Evolutionary conservation across 805 yeast genomes (phyloP), one percentile per base, ranked within the genome.

Genomic region (Ogataea nonfermentans): DNA sequence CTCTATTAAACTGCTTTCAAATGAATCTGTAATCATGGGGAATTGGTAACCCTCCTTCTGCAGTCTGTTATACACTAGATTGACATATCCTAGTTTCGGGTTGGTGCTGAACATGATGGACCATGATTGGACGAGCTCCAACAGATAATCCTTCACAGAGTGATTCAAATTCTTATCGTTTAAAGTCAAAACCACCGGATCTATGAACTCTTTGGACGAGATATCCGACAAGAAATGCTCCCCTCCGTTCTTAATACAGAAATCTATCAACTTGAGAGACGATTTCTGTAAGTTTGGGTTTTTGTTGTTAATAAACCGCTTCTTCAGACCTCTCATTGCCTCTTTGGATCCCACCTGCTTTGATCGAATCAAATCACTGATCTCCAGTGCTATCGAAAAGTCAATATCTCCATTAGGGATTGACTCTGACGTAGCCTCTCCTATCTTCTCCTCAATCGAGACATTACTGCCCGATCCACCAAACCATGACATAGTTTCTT

Each of bases 201-300:
- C 96, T 66, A 89, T 74, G 49, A 91, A 91, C 59, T 91, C 97
- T 47, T 88, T 78, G 8, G 90, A 74, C 24, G 91, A 77, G 22
- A 90, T 70, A 53, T 88, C 96, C 14, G 67, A 70, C 15, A 91
- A 69, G 53, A 93, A 90, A 52, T 87, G 95, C 33, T 71, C 70
- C 6, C 99, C 99, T 32, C 96, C 90, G 59, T 93, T 93, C 64
- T 93, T 93, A 40, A 91, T 82, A 63, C 96, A 85, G 32, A 87
- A 73, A 53, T 93, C 98, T 23, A 83, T 70, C 46, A 93, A 67
- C 55, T 83, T 84, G 56, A 93, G 72, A 0, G 90, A 70, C 4
- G 93, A 76, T 19, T 80, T 71, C 55, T 86, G 85, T 8, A 81
- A 76, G 59, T 90, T 89, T 9, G 97, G 95, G 57, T 90, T 90